Evolutionary conservation across 2,329 filamentous ascomycete species (phyloP).

Genomic region (Didymella segeticola): DNA sequence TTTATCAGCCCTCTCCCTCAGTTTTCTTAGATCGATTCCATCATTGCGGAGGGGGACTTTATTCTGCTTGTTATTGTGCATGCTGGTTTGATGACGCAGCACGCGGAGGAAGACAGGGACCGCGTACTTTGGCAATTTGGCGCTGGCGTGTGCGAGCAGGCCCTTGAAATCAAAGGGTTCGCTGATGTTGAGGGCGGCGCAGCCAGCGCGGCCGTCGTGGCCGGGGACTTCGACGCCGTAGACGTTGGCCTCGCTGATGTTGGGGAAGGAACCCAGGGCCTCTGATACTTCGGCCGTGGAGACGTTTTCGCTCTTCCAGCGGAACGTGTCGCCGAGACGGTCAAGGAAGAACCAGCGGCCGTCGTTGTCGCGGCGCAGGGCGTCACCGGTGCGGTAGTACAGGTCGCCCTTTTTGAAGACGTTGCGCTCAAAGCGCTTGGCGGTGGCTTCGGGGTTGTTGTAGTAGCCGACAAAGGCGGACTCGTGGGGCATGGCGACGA

Average conservation of each 20-base stretch:
- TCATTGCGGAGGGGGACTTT: slow-evolving; percentile 73
- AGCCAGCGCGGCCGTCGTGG: slow-evolving; percentile 59
- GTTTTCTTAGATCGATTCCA: slow-evolving; percentile 65
- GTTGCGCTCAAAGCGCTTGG: slow-evolving; percentile 59
- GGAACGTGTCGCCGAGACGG: slow-evolving; percentile 57
- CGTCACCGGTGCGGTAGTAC: slow-evolving; percentile 58
- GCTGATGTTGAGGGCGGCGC: slow-evolving; percentile 65
- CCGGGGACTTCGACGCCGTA: slow-evolving; percentile 58
- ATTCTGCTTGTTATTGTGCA: slow-evolving; percentile 82
- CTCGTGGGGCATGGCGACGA: slow-evolving; percentile 67
- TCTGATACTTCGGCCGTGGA: slow-evolving; percentile 57
- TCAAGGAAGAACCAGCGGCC: slow-evolving; percentile 59
- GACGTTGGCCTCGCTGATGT: slow-evolving; percentile 56
- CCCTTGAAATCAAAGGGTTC: slow-evolving; percentile 60
- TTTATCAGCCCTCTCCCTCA: slow-evolving; percentile 49
- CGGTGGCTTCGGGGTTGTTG: slow-evolving; percentile 70
- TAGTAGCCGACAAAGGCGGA: slow-evolving; percentile 73
- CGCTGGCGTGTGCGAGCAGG: slow-evolving; percentile 64
- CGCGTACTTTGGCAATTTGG: slow-evolving; percentile 73
- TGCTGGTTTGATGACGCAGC: slow-evolving; percentile 64
- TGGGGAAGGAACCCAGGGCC: slow-evolving; percentile 53
- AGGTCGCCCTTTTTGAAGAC: slow-evolving; percentile 57
- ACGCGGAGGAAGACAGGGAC: slow-evolving; percentile 76
- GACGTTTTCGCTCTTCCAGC: slow-evolving; percentile 60
- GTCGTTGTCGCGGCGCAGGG: slow-evolving; percentile 52